A percentile compares a stretch with the other conserved stretches of the same genome.
phyloP scores from a whole-genome alignment of 2,329 filamentous ascomycete species.

The Neofusicoccum kwambonambiense region DNA sequence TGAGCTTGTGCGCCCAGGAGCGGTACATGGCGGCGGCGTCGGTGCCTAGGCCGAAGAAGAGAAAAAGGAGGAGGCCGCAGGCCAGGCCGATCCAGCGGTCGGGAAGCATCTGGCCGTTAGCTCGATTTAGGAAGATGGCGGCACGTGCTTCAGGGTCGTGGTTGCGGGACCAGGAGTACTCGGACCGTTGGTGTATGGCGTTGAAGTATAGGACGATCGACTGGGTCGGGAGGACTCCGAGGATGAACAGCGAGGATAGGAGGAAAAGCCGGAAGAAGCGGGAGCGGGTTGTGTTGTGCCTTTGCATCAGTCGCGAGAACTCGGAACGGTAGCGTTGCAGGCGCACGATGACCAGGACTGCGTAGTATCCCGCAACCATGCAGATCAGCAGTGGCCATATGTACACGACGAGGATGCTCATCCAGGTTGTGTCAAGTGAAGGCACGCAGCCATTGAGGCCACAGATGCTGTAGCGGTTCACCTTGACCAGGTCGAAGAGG shows the following conservation, averaged over 20 bases:
- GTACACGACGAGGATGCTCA: conserved; percentile 52
- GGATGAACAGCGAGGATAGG: conserved; percentile 52
- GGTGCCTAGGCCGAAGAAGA: conserved; percentile 64
- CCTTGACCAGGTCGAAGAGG: conserved; percentile 60
- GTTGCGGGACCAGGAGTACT: conserved; percentile 53
- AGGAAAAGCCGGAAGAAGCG: conserved; percentile 63
- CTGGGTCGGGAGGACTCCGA: conserved; percentile 54
- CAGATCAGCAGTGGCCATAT: conserved; percentile 59
- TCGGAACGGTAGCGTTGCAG: conserved; percentile 59
- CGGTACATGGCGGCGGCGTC: conserved; percentile 60
- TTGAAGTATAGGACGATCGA: conserved; percentile 47
- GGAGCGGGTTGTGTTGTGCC: conserved; percentile 55
- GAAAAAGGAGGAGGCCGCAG: conserved; percentile 56
- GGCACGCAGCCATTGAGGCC: conserved; percentile 60
- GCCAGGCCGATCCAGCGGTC: conserved; percentile 60
- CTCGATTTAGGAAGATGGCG: conserved; percentile 21
- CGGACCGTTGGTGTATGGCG: conserved; percentile 22
- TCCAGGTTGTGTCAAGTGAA: conserved; percentile 57
- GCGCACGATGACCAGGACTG: conserved; percentile 61
- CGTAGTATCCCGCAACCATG: conserved; percentile 55
- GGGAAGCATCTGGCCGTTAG: conserved; percentile 45
- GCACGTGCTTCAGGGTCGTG: conserved; percentile 54
- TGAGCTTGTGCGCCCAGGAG: conserved; percentile 42
- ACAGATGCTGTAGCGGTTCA: conserved; percentile 57
- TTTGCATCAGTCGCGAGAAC: conserved; percentile 56